phyloP scores from a whole-genome alignment of 768 basidiomycete species.

The Tubosaeta sp. region DNA sequence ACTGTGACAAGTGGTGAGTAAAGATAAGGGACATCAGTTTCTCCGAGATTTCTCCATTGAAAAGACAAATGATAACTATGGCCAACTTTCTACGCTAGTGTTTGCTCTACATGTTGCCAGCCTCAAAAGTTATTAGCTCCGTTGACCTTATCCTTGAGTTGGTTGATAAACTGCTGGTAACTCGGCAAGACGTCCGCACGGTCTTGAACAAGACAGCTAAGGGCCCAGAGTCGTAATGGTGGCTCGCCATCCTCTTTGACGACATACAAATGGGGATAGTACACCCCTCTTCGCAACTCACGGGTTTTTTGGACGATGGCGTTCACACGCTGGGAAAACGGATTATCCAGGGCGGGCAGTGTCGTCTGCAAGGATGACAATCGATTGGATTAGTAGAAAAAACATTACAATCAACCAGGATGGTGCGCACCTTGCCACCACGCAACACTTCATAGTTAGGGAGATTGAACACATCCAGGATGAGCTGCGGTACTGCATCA shows the following conservation, averaged over 20 bases:
- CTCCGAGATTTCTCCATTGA: neutral
- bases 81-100: neutral
- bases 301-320: conserved; percentile 92
- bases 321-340: conserved; percentile 94
- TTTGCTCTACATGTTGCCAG: too few species aligned
- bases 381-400: neutral
- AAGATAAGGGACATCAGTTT: neutral
- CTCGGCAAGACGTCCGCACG: conserved; percentile 92
- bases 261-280: conserved; percentile 90
- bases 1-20: neutral
- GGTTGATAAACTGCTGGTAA: conserved; percentile 90
- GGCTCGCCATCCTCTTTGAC: conserved; percentile 99
- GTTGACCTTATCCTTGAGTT: conserved; percentile 78
- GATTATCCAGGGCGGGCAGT: conserved; percentile 85
- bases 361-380: conserved; percentile 53
- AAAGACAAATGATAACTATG: neutral
- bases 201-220: conserved; percentile 92
- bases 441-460: conserved; percentile 84
- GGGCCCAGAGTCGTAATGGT: conserved; percentile 89
- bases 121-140: conserved; percentile 31
- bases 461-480: conserved; percentile 92
- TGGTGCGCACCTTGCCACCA: conserved; percentile 75
- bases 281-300: conserved; percentile 89
- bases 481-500: conserved; percentile 92
- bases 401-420: neutral